These are phyloP conservation scores for Chaetomiaceae sp. DNA, from an alignment of 2,329 filamentous ascomycete genomes.

Conservation along the genomic window DNA sequence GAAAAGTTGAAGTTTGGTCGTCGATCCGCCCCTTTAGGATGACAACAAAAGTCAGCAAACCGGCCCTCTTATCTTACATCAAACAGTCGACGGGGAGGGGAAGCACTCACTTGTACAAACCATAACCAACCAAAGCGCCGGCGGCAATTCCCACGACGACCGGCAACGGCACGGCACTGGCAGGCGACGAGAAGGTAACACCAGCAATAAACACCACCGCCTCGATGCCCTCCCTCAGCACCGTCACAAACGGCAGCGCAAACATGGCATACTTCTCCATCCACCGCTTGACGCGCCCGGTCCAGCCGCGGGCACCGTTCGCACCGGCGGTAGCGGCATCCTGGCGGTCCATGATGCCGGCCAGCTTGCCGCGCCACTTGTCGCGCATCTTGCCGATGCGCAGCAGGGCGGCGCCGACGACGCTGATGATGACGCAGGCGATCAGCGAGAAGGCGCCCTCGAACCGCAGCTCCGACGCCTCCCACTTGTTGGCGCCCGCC, in stretches of 20 bases:
- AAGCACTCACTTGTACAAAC: constrained; percentile 69
- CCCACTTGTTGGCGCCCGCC: constrained; percentile 62
- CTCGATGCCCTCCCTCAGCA: constrained; percentile 81
- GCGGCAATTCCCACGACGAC: constrained; percentile 67
- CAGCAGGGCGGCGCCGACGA: constrained; percentile 75
- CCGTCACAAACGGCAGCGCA: constrained; percentile 77
- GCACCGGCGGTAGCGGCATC: too few relatives aligned
- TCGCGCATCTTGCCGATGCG: constrained; percentile 78
- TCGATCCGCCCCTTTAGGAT: constrained; percentile 42
- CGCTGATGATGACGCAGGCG: constrained; percentile 72
- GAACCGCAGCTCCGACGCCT: constrained; percentile 67
- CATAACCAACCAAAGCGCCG: constrained; percentile 62
- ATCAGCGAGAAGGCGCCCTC: constrained; percentile 74
- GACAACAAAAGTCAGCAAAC: constrained; percentile 9
- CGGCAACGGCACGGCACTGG: constrained; percentile 70
- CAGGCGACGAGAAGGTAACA: constrained; percentile 71
- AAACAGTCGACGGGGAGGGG: not conserved
- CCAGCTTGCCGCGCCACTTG: constrained; percentile 57
- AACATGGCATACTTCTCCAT: constrained; percentile 82
- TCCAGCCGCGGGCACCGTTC: constrained; percentile 53
- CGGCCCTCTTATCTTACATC: not conserved
- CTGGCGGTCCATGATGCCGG: constrained; percentile 27
- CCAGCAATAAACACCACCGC: constrained; percentile 83
- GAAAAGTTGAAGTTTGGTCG: constrained; percentile 58
- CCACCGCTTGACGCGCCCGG: constrained; percentile 53